Evolutionary conservation across 2,329 filamentous ascomycete genomes (phyloP), one percentile per base, ranked within the genome.

Genomic region (Stachybotrys echinatus): DNA sequence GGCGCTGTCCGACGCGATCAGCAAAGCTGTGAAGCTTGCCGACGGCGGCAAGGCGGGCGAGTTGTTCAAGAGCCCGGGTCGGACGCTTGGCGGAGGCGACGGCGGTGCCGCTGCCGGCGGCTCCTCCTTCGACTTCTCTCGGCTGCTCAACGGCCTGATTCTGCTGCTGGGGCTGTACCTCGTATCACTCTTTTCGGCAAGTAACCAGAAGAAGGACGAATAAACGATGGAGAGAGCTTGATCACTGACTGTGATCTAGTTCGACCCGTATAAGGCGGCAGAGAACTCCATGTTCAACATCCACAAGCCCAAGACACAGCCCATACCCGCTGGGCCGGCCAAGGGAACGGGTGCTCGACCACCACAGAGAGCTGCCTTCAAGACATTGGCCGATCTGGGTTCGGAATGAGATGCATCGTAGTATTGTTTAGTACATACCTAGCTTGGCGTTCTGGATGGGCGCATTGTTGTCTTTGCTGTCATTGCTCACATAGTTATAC

Each of bases 1-100:
- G 12, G 85, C 83, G 47, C 82, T 99, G 42, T 87, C 84, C 34
- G 79, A 83, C 50, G 89, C 88, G 21, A 85, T 96, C 55, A 84
- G 86, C 61, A 87, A 87, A 65, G 82, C 81, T 4, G 73, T 83
- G 47, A 81, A 80, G 64, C 71, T 85, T 18, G 67, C 69, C 10
- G 67, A 65, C 31, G 61, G 68, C n/a, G 68, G 65, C 2, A 65
- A 72, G 6, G 59, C 68, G 2, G 75, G 73, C 45, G 72, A 75
- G 3, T 67, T 68, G 0, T 85, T 85, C 61, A 72, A 71, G 47
- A 76, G 74, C 0, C 73, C 74, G 0, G 83, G 83, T 2, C 75
- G 81, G 42, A 83, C 79, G 21, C 72, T 87, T 0, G 83, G 81
- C 8, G 74, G 74, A 19, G 59, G 58, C 7, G 55, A 53, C 38